These are phyloP conservation scores for Starmerella etchellsii DNA, from an alignment of 805 yeast genomes.

Conservation along the genomic window DNA sequence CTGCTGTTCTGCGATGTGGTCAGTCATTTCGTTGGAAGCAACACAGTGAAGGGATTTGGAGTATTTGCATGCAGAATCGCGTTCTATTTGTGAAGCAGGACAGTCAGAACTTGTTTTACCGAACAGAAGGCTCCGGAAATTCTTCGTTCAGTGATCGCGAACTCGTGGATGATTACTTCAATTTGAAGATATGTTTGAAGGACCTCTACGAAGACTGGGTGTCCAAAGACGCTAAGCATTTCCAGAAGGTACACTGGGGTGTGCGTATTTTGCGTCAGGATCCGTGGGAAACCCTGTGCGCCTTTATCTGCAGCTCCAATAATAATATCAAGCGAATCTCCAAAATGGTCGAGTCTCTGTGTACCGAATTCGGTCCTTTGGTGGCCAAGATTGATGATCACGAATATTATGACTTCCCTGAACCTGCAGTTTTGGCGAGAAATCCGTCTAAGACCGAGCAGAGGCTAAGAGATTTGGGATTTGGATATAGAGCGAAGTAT, in stretches of 20 bases:
- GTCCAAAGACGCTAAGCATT: conserved; percentile 33
- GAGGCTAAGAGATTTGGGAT: conserved; percentile 36
- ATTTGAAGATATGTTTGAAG: conserved; percentile 43
- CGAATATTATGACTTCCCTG: conserved; percentile 62
- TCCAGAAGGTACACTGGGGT: conserved; percentile 36
- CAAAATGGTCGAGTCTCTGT: conserved; percentile 74
- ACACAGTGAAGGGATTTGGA: conserved; percentile 43
- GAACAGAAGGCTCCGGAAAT: conserved; percentile 24
- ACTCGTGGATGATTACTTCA: conserved; percentile 56
- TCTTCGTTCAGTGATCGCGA: conserved; percentile 20
- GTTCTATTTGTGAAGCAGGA: conserved; percentile 58
- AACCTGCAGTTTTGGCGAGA: conserved; percentile 38
- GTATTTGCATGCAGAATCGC: conserved; percentile 38
- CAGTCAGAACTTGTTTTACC: conserved; percentile 37
- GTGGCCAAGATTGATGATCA: conserved; percentile 43
- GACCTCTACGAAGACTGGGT: conserved; percentile 53
- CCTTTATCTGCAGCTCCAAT: conserved; percentile 91
- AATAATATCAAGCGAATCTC: conserved; percentile 89
- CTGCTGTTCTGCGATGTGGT: conserved; percentile 66
- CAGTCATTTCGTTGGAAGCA: conserved; percentile 72
- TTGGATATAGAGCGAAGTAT: conserved; percentile 88
- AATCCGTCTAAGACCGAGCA: conserved; percentile 28
- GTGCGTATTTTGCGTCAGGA: conserved; percentile 81
- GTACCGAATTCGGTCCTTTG: conserved; percentile 54
- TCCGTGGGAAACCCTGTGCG: conserved; percentile 89